Evolutionary conservation across 495 filamentous ascomycete genomes (phyloP).

Genomic region (Daldinia grandis): DNA sequence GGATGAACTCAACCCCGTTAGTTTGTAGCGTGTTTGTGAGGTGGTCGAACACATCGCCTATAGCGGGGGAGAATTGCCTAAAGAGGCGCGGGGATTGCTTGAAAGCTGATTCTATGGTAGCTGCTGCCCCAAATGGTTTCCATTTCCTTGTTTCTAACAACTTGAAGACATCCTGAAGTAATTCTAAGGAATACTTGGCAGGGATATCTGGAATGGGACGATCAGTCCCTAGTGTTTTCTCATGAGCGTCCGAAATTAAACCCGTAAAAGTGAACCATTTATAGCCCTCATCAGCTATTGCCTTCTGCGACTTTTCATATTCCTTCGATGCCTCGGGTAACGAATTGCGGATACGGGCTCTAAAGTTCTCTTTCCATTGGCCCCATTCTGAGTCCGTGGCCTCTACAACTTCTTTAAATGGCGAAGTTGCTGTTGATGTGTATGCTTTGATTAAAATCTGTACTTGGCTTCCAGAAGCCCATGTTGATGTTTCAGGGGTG

Average conservation of each 20-base stretch:
- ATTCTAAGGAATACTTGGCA: slow-evolving; percentile 32
- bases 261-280: slow-evolving; percentile 70
- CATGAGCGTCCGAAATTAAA: slow-evolving; percentile 51
- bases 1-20: slow-evolving; percentile 34
- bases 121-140: slow-evolving; percentile 83
- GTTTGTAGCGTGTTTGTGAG: slow-evolving; percentile 20
- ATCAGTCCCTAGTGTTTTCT: slow-evolving; percentile 31
- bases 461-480: slow-evolving; percentile 46
- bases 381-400: slow-evolving; percentile 59
- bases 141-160: slow-evolving; percentile 67
- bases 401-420: slow-evolving; percentile 51
- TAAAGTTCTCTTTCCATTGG: slow-evolving; percentile 60
- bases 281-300: slow-evolving; percentile 65
- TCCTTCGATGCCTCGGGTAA: slow-evolving; percentile 81
- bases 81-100: slow-evolving; percentile 46
- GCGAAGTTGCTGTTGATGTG: slow-evolving; percentile 40
- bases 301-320: slow-evolving; percentile 72
- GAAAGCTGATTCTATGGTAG: slow-evolving; percentile 61
- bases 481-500: slow-evolving; percentile 45
- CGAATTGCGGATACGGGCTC: slow-evolving; percentile 71
- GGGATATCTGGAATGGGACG: slow-evolving; percentile 44
- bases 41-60: slow-evolving; percentile 23
- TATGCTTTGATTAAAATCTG: slow-evolving; percentile 48
- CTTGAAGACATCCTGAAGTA: slow-evolving; percentile 48
- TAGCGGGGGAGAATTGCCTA: slow-evolving; percentile 11